phyloP scores from a whole-genome alignment of 2,329 filamentous ascomycete genomes.

The Anisogramma anomala region DNA sequence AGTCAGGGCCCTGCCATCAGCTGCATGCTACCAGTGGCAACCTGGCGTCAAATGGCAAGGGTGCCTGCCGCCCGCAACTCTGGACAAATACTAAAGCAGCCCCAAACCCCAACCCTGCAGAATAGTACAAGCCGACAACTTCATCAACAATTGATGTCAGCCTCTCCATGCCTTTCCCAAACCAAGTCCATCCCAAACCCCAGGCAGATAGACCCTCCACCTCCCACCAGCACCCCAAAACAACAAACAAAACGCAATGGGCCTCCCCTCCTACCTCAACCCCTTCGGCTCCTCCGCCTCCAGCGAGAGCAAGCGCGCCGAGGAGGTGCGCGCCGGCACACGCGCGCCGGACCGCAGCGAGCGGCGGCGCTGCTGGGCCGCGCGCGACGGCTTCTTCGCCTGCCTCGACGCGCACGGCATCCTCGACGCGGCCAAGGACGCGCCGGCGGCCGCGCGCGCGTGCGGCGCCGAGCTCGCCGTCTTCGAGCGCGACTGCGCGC shows the following conservation, averaged over 20 bases:
- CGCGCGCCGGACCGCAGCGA: constrained; percentile 77
- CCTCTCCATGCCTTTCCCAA: too few species aligned
- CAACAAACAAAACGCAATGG: too few species aligned
- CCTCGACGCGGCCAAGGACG: constrained; percentile 49
- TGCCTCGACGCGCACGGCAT: constrained; percentile 78
- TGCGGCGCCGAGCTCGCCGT: constrained; percentile 33
- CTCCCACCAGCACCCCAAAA: constrained; percentile 3
- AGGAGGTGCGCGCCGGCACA: constrained; percentile 43
- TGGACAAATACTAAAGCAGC: too few species aligned
- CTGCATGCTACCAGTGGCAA: too few species aligned
- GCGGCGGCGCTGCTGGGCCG: constrained; percentile 77
- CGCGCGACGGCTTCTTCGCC: constrained; percentile 74
- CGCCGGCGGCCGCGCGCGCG: constrained; percentile 26
- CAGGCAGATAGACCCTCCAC: too few species aligned
- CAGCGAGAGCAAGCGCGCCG: constrained; percentile 32
- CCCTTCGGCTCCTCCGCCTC: constrained; percentile 28
- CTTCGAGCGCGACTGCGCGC: constrained; percentile 79
- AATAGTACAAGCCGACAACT: too few species aligned
- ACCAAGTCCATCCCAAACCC: too few species aligned
- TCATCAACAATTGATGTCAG: too few species aligned
- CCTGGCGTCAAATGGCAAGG: too few species aligned
- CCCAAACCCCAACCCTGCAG: too few species aligned
- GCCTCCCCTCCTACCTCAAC: constrained; percentile 39
- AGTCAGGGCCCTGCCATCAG: constrained; percentile 3
- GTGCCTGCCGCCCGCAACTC: too few species aligned